Base-by-base conservation (phyloP, 2,329 filamentous ascomycete genomes). In the Neofusicoccum sp. region DNA sequence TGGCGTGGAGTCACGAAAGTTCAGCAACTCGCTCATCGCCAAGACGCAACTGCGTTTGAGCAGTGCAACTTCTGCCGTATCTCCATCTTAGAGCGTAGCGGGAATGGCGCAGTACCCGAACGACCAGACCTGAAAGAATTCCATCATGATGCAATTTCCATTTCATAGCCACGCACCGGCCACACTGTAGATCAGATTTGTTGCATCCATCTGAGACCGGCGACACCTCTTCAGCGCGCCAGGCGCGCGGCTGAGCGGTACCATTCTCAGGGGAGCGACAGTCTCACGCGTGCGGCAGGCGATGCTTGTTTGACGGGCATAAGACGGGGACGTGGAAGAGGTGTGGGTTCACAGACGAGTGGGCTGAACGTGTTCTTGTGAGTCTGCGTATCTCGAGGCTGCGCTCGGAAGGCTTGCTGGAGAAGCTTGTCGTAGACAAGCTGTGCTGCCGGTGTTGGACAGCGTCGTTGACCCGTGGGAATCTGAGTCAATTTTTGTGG, bases 371-470 rank as follows among this genome's bases (percentile, higher is more conserved):
- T 54, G 7, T 16, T 51, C 38, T 56, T 43, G 51, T 36, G 20
- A 40, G 38, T 33, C 51, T 56, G 49, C 14, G 12, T 11, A 6
- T 4, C 20, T 20, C 20, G 20, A 20, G 16, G 16, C 34, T 24
- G 49, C 49, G 34, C 24, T 28, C 36, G 38, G 51, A 43, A 43
- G 51, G 40, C 9, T 56, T 33, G 51, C 38, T 56, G 38, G 8
- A 43, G 51, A 43, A 56, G 51, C 38, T 56, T 56, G 51, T 43
- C 51, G 36, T 43, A 43, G 51, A 56, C 36, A 44, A 56, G 51
- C 36, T 24, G 51, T 56, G 20, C 28, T 14, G 6, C 28, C 43
- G 51, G 3, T 40, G 6, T 56, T 56, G 38, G 51, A 43, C 38
- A 56, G 51, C 16, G 26, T 34, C 14, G 8, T 12, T 33, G 38